Conservation (phyloP, 371 early-diverging fungal genomes). For the Circinella umbellata region DNA sequence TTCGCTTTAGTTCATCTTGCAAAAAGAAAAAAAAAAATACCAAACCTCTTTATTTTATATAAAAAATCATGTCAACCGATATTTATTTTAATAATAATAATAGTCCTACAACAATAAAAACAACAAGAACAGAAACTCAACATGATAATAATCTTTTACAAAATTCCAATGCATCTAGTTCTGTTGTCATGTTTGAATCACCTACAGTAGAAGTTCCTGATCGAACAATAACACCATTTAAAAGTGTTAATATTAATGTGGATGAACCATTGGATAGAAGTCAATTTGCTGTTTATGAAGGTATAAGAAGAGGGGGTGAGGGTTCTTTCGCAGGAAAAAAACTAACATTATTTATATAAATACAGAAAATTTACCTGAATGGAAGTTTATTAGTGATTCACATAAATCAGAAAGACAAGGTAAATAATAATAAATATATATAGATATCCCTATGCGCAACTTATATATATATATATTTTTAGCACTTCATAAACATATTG, state of each 20-base stretch:
- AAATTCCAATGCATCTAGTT: constrained; percentile 25
- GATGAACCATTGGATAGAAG: constrained; percentile 20
- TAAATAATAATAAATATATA: constrained; percentile 8
- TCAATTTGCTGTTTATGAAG: constrained; percentile 25
- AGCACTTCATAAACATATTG: constrained; percentile 27
- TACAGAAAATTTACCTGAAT: constrained; percentile 26
- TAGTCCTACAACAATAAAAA: background rate
- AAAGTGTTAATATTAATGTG: constrained; percentile 15
- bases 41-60: constrained; percentile 9
- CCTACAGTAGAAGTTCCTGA: constrained; percentile 17
- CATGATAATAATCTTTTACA: constrained; percentile 3
- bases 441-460: background rate
- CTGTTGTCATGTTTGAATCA: constrained; percentile 24
- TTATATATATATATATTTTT: too few species aligned
- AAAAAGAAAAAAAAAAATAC: too few species aligned
- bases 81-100: constrained; percentile 19
- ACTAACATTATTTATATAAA: background rate
- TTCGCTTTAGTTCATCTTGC: too few species aligned
- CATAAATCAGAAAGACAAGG: constrained; percentile 35
- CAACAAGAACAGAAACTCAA: background rate
- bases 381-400: constrained; percentile 27
- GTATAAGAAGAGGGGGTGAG: constrained; percentile 1
- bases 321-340: background rate
- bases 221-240: constrained; percentile 17
- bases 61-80: constrained; percentile 7